Base-by-base conservation (phyloP, 768 basidiomycete species). In the Mycena latifolia region DNA sequence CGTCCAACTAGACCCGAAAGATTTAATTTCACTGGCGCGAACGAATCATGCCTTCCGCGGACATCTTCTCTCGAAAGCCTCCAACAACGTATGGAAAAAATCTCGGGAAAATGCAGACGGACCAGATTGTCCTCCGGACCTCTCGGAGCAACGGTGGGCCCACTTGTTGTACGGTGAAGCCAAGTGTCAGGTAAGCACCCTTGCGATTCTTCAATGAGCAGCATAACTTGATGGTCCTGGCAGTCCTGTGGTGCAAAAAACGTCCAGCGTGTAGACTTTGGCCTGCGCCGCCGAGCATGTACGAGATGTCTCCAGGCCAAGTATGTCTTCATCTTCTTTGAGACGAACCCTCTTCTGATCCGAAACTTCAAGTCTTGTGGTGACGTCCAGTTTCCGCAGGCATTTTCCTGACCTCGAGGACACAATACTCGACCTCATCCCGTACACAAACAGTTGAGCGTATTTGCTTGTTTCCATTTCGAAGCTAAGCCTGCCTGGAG, bases 401-500 rank as follows among this genome's bases (percentile, higher is more conserved):
- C 28, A 41, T 11, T 81, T 73, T 61, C 78, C 79, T 1, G 65
- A 71, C 22, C 65, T 72, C n/a, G 74, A 79, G 18, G 31, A 35
- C 11, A 58, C 60, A 6, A 64, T 80, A 22, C 59, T 80, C 12
- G 70, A 76, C 8, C 65, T 80, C 22, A 61, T 79, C 24, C 76
- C 74, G 5, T 69, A 76, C 60, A 81, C 79, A 1, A 71, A 78
- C 33, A 59, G 80, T 81, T 67, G 56, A n/a, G n/a, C 54, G 37
- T 7, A 45, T 35, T 43, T 29, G 10, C 28, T 35, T 8, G 28
- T 11, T 41, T 4, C 25, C 62, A 17, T 12, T 25, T n/a, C 29
- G 17, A 25, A 0, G 31, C 58, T 65, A 4, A 65, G n/a, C 27
- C 37, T 18, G 18, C 28, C 24, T 27, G n/a, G 63, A 80, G 79